Evolutionary conservation across 192 early-diverging fungal species (phyloP), one percentile per base, ranked within the genome.

Genomic region (Coemansia sp.): DNA sequence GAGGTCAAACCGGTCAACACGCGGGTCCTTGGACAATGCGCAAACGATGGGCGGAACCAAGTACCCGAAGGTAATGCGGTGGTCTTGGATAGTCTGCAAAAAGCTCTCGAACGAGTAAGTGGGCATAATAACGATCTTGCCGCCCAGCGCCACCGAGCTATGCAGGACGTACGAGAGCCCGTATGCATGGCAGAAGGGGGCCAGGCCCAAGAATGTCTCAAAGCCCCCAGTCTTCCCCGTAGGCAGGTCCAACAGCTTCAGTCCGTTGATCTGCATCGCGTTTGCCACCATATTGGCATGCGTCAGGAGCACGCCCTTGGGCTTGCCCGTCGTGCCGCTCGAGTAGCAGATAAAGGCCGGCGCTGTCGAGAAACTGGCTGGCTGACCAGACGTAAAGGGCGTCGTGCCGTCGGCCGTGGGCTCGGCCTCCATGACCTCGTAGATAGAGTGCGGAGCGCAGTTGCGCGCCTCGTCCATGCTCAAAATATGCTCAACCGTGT

Each of bases 181-280:
- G 62, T 87, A 91, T 48, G 86, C 84, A 57, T 91, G 90, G 74
- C 84, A 91, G 56, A 94, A 90, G 0, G 95, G 95, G 40, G 75
- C 74, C 36, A 82, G 65, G 0, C 79, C 79, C 33, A 82, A 57
- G 59, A 70, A 82, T 33, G 65, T 76, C 48, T 77, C 70, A 62
- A 38, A 65, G 59, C 69, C 76, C 50, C 86, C 85, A 0, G 86
- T 86, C 0, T 42, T 42, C 23, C 36, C 20, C 55, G 28, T 14
- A 0, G 59, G 59, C 36, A 71, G 21, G 24, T 82, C 79, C 24
- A 76, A 64, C 43, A 67, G 37, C 57, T 76, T 76, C 38, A 82
- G 34, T 35, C 23, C 35, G 67, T 76, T 76, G 56, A 76, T 76
- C 67, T 89, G 87, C 60, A 77, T 65, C 24, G 85, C 65, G 56